Evolutionary conservation across 768 basidiomycete genomes (phyloP).

Genomic region (Baorangia bicolor): DNA sequence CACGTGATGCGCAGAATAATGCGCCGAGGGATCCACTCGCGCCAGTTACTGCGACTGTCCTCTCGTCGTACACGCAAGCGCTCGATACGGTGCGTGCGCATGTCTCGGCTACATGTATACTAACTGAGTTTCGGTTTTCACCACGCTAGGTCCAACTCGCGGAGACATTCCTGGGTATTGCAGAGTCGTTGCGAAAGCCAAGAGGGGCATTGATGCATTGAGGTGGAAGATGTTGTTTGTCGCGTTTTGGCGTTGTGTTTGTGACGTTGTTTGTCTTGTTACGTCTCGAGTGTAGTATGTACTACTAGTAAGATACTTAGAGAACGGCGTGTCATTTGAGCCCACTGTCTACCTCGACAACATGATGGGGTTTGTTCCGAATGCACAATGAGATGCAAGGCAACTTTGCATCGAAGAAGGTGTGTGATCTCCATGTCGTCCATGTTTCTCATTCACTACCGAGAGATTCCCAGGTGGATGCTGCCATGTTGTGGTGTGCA

Average conservation of each 20-base stretch:
- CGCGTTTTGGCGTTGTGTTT: not conserved
- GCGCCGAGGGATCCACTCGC: constrained; percentile 41
- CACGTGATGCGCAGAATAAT: constrained; percentile 44
- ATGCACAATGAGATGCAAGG: not conserved
- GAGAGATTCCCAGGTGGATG: not conserved
- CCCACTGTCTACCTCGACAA: too few species aligned
- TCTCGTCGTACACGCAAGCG: constrained; percentile 50
- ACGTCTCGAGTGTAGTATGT: not conserved
- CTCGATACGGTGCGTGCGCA: constrained; percentile 45
- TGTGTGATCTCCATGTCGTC: not conserved
- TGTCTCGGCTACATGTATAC: not conserved
- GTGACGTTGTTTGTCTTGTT: not conserved
- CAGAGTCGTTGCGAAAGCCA: constrained; percentile 56
- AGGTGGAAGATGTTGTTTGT: not conserved
- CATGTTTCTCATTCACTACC: not conserved
- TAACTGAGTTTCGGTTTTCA: not conserved
- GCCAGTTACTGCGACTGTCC: constrained; percentile 32
- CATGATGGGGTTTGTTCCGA: too few species aligned
- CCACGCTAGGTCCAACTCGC: constrained; percentile 47
- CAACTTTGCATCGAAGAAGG: too few species aligned
- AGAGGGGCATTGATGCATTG: constrained; percentile 46
- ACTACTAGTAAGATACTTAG: not conserved
- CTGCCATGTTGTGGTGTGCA: too few species aligned
- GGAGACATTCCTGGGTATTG: constrained; percentile 57
- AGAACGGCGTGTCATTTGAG: not conserved